Evolutionary conservation across 2,329 filamentous ascomycete species (phyloP), one percentile per base, ranked within the genome.

Genomic region (Aspergillus tanneri): DNA sequence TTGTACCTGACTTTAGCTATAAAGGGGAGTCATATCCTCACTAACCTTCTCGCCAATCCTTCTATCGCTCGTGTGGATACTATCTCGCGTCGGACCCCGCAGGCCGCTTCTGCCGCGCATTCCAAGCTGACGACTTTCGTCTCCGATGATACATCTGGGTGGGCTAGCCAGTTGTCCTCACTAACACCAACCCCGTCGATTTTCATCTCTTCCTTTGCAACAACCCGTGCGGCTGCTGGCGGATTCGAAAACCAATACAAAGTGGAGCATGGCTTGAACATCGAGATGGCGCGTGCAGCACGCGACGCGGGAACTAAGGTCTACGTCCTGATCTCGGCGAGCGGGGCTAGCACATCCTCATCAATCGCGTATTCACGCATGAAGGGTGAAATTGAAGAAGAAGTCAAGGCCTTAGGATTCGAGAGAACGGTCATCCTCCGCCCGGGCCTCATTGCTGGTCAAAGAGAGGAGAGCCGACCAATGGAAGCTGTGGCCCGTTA

Each of bases 361-460:
- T 75, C 59, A 1, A 65, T 86, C 5, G 67, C 74, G 0, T 88
- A 87, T 51, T 21, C 69, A 1, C 76, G 76, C 68, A 93, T 96
- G 88, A 96, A 96, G 77, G 84, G 82, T 19, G 88, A 93, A 59
- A 82, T 96, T 32, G 92, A 97, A 68, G 86, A 95, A 25, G 76
- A 83, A 12, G 79, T 96, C 50, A 81, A 82, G 65, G 80, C 72
- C 34, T 71, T 92, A 3, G 85, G 75, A 4, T 96, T 96, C 63
- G 87, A 91, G 41, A 83, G 87, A 56, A 85, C 84, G 4, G 80
- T 96, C 46, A 85, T 96, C 45, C 40, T 86, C 32, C 70, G 84
- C 36, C 91, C 91, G 0, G 91, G 88, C 0, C 54, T 90, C 52
- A 87, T 96, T 58, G 68, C 90, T 2, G 91, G 91, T 2, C 66